Conservation (phyloP, 352 stramenopile species). For the Phytophthora colocasiae region DNA sequence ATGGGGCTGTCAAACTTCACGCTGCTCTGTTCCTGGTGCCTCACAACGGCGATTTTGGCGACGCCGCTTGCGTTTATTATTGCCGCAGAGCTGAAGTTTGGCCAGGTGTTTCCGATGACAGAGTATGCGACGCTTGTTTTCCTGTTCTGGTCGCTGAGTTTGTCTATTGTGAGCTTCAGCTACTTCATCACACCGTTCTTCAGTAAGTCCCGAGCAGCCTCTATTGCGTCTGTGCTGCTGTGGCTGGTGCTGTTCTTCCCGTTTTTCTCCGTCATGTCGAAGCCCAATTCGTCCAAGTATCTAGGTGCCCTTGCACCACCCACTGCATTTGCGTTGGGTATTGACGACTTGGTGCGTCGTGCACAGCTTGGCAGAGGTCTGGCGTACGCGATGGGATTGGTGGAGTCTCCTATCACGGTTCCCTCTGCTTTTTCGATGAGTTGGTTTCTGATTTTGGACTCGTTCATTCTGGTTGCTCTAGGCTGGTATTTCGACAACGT, state of each 20-base stretch:
- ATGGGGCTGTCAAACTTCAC: slow-evolving; percentile 77
- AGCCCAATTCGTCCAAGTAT: slow-evolving; percentile 59
- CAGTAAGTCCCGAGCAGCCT: slow-evolving; percentile 69
- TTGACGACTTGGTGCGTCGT: slow-evolving; percentile 66
- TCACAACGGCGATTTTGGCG: slow-evolving; percentile 57
- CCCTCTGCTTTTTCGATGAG: slow-evolving; percentile 62
- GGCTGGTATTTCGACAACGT: slow-evolving; percentile 95
- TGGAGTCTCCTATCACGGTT: slow-evolving; percentile 48
- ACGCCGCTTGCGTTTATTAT: slow-evolving; percentile 57
- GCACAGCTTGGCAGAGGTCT: slow-evolving; percentile 67
- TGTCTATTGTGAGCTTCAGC: slow-evolving; percentile 71
- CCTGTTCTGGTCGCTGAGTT: slow-evolving; percentile 69
- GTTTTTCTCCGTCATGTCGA: slow-evolving; percentile 75
- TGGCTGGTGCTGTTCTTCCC: slow-evolving; percentile 82
- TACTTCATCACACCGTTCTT: slow-evolving; percentile 79
- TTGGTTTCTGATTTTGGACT: slow-evolving; percentile 81
- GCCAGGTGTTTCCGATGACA: slow-evolving; percentile 66
- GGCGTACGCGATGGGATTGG: slow-evolving; percentile 58
- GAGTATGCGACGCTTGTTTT: slow-evolving; percentile 70
- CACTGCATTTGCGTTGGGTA: slow-evolving; percentile 73
- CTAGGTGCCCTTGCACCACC: slow-evolving; percentile 62
- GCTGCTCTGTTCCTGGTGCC: slow-evolving; percentile 67
- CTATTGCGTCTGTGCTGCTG: slow-evolving; percentile 68
- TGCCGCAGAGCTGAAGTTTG: slow-evolving; percentile 67
- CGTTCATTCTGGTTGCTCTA: slow-evolving; percentile 81